Evolutionary conservation across 2,329 filamentous ascomycete genomes (phyloP), one percentile per base, ranked within the genome.

Genomic region (Ilyonectria mors-panacis): DNA sequence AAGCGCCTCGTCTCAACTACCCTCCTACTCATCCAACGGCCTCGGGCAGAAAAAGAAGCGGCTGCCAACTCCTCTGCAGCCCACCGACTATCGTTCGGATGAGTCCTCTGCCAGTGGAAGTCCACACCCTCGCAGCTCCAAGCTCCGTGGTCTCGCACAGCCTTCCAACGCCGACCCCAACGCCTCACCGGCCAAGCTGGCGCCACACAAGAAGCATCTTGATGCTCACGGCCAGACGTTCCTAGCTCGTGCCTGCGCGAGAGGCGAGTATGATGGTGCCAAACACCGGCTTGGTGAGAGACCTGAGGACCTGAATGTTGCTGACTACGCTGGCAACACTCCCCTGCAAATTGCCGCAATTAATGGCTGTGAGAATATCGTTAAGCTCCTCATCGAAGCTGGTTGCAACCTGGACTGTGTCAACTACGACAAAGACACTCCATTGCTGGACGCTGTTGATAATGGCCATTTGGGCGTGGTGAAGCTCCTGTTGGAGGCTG

Each of bases 251-350:
- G 94, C 95, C 30, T 97, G 94, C 79, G 93, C 95, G 42, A 91
- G 92, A 73, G 94, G 94, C 57, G 94, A 97, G 77, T 88, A 96
- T 62, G 93, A 95, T 2, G 85, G 86, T 10, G 94, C 94, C 17
- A 95, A 93, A 78, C 87, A 89, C 73, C 89, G 93, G 69, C 87
- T 94, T 35, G 85, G 88, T 9, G 93, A 97, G 77, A 89, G 94
- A 21, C 94, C 94, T 0, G 93, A 97, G 69, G 94, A 98, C 79
- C 81, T 98, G 60, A 93, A 99, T 73, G 88, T 95, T 65, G 90
- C 93, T 26, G 96, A 99, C 77, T 97, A 97, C 78, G 96, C 96
- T 15, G 94, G 94, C n/a, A 98, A 98, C 76, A 97, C 95, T 1
- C 96, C 96, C 26, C 85, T 99, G 37, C 96, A 99, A 80, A 96